phyloP scores from a whole-genome alignment of 2,329 filamentous ascomycete species.

The Grosmannia serpens region DNA sequence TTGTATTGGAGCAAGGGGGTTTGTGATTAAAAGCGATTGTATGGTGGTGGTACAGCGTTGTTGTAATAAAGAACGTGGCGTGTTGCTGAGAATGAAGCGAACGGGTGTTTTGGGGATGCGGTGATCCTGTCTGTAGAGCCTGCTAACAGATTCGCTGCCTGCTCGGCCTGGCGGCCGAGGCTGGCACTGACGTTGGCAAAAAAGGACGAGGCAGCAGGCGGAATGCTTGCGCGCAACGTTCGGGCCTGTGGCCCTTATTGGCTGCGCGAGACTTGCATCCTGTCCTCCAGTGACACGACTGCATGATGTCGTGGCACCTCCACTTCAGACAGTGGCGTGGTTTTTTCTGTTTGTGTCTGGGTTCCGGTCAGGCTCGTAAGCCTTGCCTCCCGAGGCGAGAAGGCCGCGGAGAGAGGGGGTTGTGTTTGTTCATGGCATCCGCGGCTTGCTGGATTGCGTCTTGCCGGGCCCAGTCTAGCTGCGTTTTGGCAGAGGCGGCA shows the following conservation, averaged over 20 bases:
- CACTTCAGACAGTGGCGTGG: background rate
- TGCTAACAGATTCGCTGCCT: background rate
- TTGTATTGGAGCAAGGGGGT: background rate
- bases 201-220: background rate
- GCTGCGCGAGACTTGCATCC: background rate
- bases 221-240: background rate
- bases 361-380: background rate
- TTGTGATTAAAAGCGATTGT: conserved; percentile 11
- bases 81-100: conserved; percentile 8
- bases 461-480: conserved; percentile 24
- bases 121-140: background rate
- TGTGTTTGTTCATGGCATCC: background rate
- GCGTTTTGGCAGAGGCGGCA: conserved; percentile 53
- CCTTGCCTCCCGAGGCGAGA: background rate
- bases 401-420: background rate
- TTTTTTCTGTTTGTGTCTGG: background rate
- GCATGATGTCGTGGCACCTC: background rate
- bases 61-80: background rate
- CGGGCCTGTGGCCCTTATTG: no score
- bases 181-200: background rate
- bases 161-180: background rate
- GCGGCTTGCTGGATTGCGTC: background rate
- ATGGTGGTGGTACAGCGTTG: conserved; percentile 15
- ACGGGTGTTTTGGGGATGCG: conserved; percentile 1
- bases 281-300: background rate